These are phyloP conservation scores for Lathyrus tuberosus DNA, from an alignment of 306 rosid species.

Conservation along the genomic window DNA sequence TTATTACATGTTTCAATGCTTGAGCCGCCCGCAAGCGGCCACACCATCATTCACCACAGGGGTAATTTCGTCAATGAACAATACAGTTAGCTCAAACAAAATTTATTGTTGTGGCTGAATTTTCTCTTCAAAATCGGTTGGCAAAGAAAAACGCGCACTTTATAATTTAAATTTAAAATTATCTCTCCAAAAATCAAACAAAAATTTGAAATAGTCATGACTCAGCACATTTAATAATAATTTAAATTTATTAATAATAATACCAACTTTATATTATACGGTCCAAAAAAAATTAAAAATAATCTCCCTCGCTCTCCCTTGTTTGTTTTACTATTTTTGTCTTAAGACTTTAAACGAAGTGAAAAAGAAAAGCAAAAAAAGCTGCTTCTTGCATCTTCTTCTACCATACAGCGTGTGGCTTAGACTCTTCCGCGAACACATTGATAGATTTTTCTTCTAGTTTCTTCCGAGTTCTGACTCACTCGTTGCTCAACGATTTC, in stretches of 20 bases:
- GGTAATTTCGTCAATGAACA: conserved; percentile 43
- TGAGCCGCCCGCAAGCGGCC: not conserved
- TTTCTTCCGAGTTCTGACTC: conserved; percentile 33
- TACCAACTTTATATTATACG: not conserved
- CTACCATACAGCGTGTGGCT: conserved; percentile 53
- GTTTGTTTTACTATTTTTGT: not conserved
- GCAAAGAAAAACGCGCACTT: conserved; percentile 53
- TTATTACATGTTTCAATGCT: not conserved
- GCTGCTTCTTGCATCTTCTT: conserved; percentile 53
- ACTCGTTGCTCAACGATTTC: conserved; percentile 27
- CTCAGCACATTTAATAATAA: not conserved
- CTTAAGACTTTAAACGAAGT: conserved; percentile 13
- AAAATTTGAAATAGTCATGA: conserved; percentile 30
- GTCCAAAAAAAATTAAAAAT: not conserved
- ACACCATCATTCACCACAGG: not conserved
- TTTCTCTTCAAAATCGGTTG: conserved; percentile 55
- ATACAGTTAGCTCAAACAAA: conserved; percentile 18
- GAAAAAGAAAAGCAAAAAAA: conserved; percentile 51
- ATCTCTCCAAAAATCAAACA: not conserved
- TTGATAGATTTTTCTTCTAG: conserved; percentile 13
- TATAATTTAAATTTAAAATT: conserved; percentile 28
- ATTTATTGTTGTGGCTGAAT: conserved; percentile 33
- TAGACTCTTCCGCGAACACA: conserved; percentile 31
- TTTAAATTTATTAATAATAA: not conserved
- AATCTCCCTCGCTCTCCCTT: not conserved